A percentile compares a stretch with the other conserved stretches of the same genome.
Conservation (phyloP, 805 yeast genomes). For the Barnettozyma californica region DNA sequence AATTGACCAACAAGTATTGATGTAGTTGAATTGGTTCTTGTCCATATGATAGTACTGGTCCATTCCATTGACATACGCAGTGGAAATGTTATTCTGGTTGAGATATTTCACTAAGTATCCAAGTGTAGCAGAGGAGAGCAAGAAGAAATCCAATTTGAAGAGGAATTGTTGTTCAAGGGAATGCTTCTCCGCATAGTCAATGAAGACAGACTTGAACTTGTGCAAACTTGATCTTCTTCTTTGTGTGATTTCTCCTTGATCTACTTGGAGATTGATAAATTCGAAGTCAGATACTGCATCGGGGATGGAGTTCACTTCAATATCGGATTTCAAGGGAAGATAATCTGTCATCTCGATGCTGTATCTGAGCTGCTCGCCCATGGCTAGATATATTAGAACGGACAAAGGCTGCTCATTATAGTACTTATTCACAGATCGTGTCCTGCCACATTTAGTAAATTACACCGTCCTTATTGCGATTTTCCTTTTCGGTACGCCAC, state of each 20-base stretch:
- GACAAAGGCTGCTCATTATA: too few species aligned
- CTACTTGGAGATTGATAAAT: conserved; percentile 8
- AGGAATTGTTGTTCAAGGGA: conserved; percentile 30
- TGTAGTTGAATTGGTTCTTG: conserved; percentile 38
- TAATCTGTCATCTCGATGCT: conserved; percentile 11
- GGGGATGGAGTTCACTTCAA: not conserved
- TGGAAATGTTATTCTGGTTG: conserved; percentile 37
- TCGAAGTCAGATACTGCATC: conserved; percentile 1
- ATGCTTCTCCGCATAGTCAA: conserved; percentile 29
- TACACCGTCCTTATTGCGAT: not conserved
- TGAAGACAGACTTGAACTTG: conserved; percentile 5
- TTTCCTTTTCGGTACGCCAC: not conserved
- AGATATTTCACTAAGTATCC: conserved; percentile 41
- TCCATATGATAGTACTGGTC: conserved; percentile 35
- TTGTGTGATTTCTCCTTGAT: conserved; percentile 1
- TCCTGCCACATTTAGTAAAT: not conserved
- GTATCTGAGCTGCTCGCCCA: not conserved
- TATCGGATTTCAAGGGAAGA: conserved; percentile 2
- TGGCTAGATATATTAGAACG: not conserved
- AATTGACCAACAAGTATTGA: conserved; percentile 39
- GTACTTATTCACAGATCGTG: not conserved
- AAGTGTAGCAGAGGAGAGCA: conserved; percentile 36
- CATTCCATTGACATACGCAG: conserved; percentile 44
- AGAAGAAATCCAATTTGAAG: conserved; percentile 32
- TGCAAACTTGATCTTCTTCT: conserved; percentile 10